Percentiles rank a stretch among this genome's conserved stretches.
These are phyloP conservation scores for Acorus calamus DNA, from an alignment of 106 monocot genomes.

Conservation along the genomic window DNA sequence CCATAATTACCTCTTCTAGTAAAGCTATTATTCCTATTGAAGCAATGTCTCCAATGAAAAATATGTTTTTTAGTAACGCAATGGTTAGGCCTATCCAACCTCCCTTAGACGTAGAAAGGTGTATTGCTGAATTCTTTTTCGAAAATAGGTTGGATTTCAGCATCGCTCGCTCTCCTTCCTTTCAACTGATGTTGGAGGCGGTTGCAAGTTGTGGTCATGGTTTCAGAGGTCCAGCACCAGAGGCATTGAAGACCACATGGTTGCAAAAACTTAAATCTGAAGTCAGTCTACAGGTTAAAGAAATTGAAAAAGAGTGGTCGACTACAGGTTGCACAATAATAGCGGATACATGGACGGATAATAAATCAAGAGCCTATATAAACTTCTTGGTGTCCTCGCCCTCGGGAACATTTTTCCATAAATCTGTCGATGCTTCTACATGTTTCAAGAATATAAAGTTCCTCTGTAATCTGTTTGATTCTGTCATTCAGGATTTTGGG, in stretches of 20 bases:
- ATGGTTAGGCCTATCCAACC: constrained; percentile 13
- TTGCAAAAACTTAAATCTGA: constrained; percentile 81
- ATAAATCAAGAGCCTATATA: constrained; percentile 65
- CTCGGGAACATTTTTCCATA: constrained; percentile 83
- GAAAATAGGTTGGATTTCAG: constrained; percentile 84
- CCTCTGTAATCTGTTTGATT: constrained; percentile 80
- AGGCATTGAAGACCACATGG: constrained; percentile 64
- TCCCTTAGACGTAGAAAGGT: constrained; percentile 57
- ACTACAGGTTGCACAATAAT: constrained; percentile 82
- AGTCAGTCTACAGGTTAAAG: constrained; percentile 53
- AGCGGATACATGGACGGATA: constrained; percentile 86
- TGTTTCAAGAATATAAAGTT: constrained; percentile 64
- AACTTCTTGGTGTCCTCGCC: constrained; percentile 85
- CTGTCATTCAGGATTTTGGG: constrained; percentile 77
- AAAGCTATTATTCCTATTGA: constrained; percentile 23
- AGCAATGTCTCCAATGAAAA: constrained; percentile 16
- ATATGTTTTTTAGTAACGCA: constrained; percentile 18
- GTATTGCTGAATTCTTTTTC: constrained; percentile 88
- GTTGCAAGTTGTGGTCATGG: constrained; percentile 50
- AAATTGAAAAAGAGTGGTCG: constrained; percentile 82
- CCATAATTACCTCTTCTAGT: constrained; percentile 7
- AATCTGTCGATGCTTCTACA: constrained; percentile 66
- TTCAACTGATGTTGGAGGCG: constrained; percentile 68
- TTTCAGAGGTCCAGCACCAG: constrained; percentile 56
- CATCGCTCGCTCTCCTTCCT: constrained; percentile 58